Percentiles rank a stretch among this genome's conserved stretches.
phyloP scores from a whole-genome alignment of 805 yeast genomes.

The Starmera amethionina region DNA sequence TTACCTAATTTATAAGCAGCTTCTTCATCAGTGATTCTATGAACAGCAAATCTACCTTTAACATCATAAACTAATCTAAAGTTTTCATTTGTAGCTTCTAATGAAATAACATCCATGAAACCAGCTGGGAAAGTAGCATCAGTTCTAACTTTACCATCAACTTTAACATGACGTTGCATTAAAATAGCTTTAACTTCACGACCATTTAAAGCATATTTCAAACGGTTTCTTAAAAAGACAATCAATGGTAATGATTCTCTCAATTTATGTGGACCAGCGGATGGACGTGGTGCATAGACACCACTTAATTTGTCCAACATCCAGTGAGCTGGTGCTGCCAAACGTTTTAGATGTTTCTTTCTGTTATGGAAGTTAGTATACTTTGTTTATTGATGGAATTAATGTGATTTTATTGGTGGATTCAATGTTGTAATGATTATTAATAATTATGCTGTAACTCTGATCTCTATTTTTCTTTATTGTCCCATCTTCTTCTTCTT shows the following conservation, averaged over 20 bases:
- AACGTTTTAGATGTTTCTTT: constrained; percentile 98
- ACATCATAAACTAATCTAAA: constrained; percentile 98
- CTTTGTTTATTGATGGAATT: too few species aligned
- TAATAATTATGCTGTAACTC: too few species aligned
- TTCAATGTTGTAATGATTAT: too few species aligned
- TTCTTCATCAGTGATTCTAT: constrained; percentile 99
- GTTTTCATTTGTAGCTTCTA: constrained; percentile 98
- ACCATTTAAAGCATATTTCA: constrained; percentile 98
- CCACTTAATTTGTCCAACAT: constrained; percentile 99
- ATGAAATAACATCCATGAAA: constrained; percentile 96
- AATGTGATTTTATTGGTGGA: too few species aligned
- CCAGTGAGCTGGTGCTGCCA: constrained; percentile 99
- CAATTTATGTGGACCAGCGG: constrained; percentile 99
- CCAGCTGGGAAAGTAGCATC: constrained; percentile 99
- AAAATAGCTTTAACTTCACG: constrained; percentile 97
- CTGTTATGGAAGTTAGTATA: constrained; percentile 25
- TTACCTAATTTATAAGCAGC: constrained; percentile 96
- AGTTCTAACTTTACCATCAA: constrained; percentile 99
- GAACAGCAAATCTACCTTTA: constrained; percentile 98
- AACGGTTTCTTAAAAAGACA: constrained; percentile 96
- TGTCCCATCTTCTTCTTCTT: too few species aligned
- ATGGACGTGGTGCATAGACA: constrained; percentile 98
- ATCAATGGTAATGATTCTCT: constrained; percentile 97
- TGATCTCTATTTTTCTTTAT: too few species aligned
- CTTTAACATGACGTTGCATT: constrained; percentile 97